Conservation (phyloP, 768 basidiomycete genomes). For the Trichaptum fuscoviolaceum region DNA sequence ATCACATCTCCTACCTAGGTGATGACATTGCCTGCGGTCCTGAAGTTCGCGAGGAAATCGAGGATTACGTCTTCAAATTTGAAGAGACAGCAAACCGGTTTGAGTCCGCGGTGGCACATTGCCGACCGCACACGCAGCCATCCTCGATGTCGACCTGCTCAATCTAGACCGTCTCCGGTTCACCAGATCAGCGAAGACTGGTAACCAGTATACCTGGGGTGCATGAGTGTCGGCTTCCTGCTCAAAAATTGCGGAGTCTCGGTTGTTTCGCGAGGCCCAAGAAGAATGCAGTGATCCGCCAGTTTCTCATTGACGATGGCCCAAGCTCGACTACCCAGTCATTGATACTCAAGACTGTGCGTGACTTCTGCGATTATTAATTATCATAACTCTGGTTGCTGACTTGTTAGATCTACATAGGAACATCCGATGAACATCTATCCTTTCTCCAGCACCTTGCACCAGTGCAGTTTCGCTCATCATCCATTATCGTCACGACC, state of each 20-base stretch:
- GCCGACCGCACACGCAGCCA: constrained; percentile 68
- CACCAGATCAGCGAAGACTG: constrained; percentile 94
- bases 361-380: not conserved
- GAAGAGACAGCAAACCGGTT: no score
- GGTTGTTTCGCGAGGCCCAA: constrained; percentile 99
- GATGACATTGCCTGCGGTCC: no score
- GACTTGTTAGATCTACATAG: constrained; percentile 35
- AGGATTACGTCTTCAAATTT: no score
- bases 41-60: no score
- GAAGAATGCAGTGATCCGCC: constrained; percentile 97
- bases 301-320: constrained; percentile 94
- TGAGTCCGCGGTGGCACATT: no score
- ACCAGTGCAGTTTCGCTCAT: constrained; percentile 70
- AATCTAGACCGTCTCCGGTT: constrained; percentile 80
- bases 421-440: constrained; percentile 97
- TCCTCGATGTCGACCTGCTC: constrained; percentile 92
- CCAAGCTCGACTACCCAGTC: constrained; percentile 85
- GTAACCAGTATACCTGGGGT: constrained; percentile 94
- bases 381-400: constrained; percentile 14
- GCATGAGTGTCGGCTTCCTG: constrained; percentile 97
- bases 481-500: constrained; percentile 90
- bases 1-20: no score
- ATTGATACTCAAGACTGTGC: constrained; percentile 96
- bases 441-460: constrained; percentile 92
- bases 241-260: constrained; percentile 86